Evolutionary conservation across 192 early-diverging fungal genomes (phyloP), one percentile per base, ranked within the genome.

Genomic region (Chytriomyces confervae): DNA sequence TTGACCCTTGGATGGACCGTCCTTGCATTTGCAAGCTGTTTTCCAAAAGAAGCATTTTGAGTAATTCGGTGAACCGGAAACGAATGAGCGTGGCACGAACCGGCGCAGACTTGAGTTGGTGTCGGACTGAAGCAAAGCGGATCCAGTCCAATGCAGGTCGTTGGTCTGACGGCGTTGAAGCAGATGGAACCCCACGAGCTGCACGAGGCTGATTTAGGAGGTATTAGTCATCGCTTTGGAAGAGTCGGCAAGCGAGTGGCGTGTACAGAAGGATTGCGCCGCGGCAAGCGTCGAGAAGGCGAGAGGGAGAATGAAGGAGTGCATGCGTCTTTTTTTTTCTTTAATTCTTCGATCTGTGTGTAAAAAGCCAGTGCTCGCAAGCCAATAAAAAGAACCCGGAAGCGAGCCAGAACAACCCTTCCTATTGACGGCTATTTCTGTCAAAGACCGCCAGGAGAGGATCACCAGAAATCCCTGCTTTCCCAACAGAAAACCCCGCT

Each of bases 1-100:
- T 29, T 47, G 27, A 11, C 69, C 69, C 48, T 7, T 27, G n/a
- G 53, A 29, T n/a, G 47, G 9, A 7, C 69, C 69, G 10, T 43
- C 69, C 9, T 53, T 11, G 51, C 69, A 70, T 16, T 20, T 49
- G 50, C 69, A 70, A 45, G 50, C 69, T 70, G 69, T 16, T 68
- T 9, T 8, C 18, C 16, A 13, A 18, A n/a, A n/a, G 11, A n/a
- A 13, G 46, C 18, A 5, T 57, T 20, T 1, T n/a, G 20, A 13
- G 16, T 5, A n/a, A n/a, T 13, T 68, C 18, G 66, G 44, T 46
- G 47, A 46, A 47, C 11, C 20, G 24, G 11, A 20, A 64, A 3
- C 62, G 24, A 36, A 27, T 29, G 11, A 36, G 36, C 36, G 9
- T 20, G 18, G 24, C 11, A 16, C 20, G 36, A 43, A 68, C 69